These are phyloP conservation scores for Xylariaceae sp. DNA, from an alignment of 2,329 filamentous ascomycete genomes.

Conservation along the genomic window DNA sequence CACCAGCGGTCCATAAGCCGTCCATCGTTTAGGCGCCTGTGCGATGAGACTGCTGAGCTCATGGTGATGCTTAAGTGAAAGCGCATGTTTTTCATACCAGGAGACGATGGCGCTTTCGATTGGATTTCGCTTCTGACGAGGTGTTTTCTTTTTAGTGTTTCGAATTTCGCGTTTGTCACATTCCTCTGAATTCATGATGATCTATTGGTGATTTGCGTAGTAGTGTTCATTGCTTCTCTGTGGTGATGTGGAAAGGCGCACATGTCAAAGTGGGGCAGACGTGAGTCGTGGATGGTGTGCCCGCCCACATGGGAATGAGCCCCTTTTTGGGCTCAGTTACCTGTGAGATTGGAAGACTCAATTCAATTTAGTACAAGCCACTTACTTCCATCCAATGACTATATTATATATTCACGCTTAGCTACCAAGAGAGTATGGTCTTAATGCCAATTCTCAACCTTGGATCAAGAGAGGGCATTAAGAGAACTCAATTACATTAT, in stretches of 20 bases:
- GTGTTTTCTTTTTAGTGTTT: conserved; percentile 1
- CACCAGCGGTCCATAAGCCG: conserved; percentile 66
- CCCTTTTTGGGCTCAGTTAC: conserved; percentile 17
- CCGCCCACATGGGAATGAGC: no score
- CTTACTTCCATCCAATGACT: no score
- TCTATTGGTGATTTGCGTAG: not conserved
- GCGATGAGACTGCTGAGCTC: conserved; percentile 42
- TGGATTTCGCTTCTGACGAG: conserved; percentile 23
- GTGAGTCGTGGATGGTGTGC: no score
- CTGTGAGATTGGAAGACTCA: not conserved
- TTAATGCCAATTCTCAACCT: no score
- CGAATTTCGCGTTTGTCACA: not conserved
- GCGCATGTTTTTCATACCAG: conserved; percentile 14
- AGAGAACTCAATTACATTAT: no score
- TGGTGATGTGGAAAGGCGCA: not conserved
- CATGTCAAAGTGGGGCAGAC: conserved; percentile 9
- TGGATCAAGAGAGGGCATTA: no score
- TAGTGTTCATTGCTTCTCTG: not conserved
- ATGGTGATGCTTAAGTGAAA: conserved; percentile 26
- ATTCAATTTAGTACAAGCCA: no score
- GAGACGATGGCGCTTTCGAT: conserved; percentile 27
- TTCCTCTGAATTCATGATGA: conserved; percentile 11
- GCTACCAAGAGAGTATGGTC: no score
- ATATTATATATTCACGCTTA: no score
- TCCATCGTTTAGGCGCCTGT: conserved; percentile 63